Base-by-base conservation (phyloP, 1,284 basidiomycete species). In the Vanrija humicola region DNA sequence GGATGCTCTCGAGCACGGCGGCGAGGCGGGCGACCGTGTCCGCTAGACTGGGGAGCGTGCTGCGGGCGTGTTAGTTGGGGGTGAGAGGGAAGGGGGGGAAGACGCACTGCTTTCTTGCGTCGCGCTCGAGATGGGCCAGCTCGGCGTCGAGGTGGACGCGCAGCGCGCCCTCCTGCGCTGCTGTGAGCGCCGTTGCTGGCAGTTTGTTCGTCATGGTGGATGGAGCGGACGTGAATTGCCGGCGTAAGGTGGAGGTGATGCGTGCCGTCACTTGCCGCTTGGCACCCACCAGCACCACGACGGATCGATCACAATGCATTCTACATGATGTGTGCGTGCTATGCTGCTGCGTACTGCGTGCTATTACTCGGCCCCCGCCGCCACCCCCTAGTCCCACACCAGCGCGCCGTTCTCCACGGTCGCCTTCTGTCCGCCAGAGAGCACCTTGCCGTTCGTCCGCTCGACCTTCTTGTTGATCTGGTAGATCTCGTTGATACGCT, bases 401-500 rank as follows among this genome's bases (percentile, higher is more conserved):
- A 74, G 64, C 58, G 72, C 66, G 9, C 73, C 73, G 14, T 55
- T 26, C 26, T 59, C 64, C 42, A 74, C 48, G 14, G 63, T 59
- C 8, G 73, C 71, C 14, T 46, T 38, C 44, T 50, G 21, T 1
- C 58, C 63, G 16, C 52, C 56, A 7, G 50, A 43, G 2, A 64
- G 29, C n/a, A 62, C 56, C 46, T 59, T 59, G 26, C 63, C 63
- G 25, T 59, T 55, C 38, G 58, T 55, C 23, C 58, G 54, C 18
- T 62, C 60, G 1, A 64, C 56, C 48, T 67, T 67, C 55, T 65
- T 62, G 25, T 62, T 58, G 16, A 54, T 43, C 56, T 65, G 61
- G 56, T 75, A 74, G 38, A 75, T 55, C 51, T 72, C 67, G 53
- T 69, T 67, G 55, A 75, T 75, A 25, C 64, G 55, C 50, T 71